These are phyloP conservation scores for Emmonsia crescens DNA, from an alignment of 2,329 filamentous ascomycete species.

Conservation along the genomic window DNA sequence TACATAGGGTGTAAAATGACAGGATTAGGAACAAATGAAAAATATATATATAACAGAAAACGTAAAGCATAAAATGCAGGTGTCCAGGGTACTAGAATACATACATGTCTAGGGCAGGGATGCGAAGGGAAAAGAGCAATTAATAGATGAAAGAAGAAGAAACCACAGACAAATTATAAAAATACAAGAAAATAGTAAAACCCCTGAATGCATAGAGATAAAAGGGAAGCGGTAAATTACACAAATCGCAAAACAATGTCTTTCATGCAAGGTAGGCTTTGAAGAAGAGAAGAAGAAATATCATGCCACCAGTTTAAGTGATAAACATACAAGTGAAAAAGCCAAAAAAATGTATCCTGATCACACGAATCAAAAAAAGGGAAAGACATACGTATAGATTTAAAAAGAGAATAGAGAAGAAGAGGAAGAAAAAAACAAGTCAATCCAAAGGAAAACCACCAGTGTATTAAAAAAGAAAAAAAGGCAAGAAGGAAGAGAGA, in stretches of 20 bases:
- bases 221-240: neutral
- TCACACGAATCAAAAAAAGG: neutral
- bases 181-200: neutral
- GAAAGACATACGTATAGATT: neutral
- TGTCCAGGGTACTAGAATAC: neutral
- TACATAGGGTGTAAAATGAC: neutral
- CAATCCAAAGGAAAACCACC: neutral
- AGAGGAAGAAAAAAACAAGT: neutral
- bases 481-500: neutral
- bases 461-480: neutral
- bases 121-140: neutral
- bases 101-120: neutral
- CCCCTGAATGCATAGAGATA: neutral
- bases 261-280: neutral
- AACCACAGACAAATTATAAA: neutral
- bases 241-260: neutral
- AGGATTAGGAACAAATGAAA: neutral
- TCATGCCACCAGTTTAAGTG: neutral
- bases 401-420: neutral
- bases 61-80: neutral
- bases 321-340: neutral
- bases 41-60: neutral
- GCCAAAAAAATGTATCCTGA: neutral
- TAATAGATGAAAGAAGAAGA: neutral
- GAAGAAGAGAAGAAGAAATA: neutral